These are phyloP conservation scores for Sonneratia caseolaris DNA, from an alignment of 345 rosid genomes.

Conservation along the genomic window DNA sequence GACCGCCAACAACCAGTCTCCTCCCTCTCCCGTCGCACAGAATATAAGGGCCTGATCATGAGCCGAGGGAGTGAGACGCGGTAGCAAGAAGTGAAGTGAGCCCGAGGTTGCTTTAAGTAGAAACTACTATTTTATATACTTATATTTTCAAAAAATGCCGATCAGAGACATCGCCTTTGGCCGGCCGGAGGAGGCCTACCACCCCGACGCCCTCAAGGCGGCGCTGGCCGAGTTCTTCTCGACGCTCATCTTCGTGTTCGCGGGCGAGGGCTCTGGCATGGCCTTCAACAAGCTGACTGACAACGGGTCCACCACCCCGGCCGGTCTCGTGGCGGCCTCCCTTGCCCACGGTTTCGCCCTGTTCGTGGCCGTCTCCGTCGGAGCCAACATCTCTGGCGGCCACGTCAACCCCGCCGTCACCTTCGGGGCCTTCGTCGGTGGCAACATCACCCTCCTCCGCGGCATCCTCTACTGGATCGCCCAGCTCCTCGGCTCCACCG, in stretches of 20 bases:
- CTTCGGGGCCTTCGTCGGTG: slow-evolving; percentile 6
- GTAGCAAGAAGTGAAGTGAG: not conserved
- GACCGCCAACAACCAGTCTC: not conserved
- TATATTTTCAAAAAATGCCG: not conserved
- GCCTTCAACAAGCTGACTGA: slow-evolving; percentile 10
- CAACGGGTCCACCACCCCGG: slow-evolving; percentile 6
- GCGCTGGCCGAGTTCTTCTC: slow-evolving; percentile 10
- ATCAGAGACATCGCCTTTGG: slow-evolving; percentile 5
- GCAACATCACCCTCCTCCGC: slow-evolving; percentile 9
- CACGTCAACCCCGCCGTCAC: slow-evolving; percentile 11
- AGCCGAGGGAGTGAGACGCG: not conserved
- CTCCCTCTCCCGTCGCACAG: not conserved
- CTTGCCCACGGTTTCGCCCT: slow-evolving; percentile 9
- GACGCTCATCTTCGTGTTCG: slow-evolving; percentile 9
- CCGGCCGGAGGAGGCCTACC: slow-evolving; percentile 8
- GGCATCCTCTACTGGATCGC: slow-evolving; percentile 11
- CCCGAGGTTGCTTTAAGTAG: not conserved
- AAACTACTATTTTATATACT: not conserved
- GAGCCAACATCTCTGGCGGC: slow-evolving; percentile 9
- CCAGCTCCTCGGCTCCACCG: slow-evolving; percentile 13
- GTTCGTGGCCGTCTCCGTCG: slow-evolving; percentile 7
- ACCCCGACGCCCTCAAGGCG: slow-evolving; percentile 10
- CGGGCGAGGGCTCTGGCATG: slow-evolving; percentile 8
- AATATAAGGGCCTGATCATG: not conserved
- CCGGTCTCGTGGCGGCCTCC: slow-evolving; percentile 8